Evolutionary conservation across 2,329 filamentous ascomycete species (phyloP).

Genomic region (Microcyclospora pomicola): DNA sequence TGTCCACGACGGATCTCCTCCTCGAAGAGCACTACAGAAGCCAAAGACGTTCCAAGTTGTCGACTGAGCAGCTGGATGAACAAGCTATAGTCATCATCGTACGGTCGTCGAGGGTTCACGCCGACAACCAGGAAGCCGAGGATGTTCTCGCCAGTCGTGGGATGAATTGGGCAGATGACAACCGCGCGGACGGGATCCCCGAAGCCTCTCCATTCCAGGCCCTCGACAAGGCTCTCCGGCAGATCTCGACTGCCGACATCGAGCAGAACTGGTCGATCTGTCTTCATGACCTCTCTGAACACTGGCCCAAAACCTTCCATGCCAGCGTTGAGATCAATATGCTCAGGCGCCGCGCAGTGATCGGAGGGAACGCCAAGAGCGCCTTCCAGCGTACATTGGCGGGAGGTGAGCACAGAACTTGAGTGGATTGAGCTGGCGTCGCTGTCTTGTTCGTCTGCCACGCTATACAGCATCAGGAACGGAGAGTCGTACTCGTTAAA

Average conservation of each 20-base stretch:
- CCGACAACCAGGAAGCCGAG: conserved; percentile 70
- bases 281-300: conserved; percentile 61
- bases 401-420: conserved; percentile 46
- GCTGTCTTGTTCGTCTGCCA: conserved; percentile 55
- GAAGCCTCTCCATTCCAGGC: conserved; percentile 56
- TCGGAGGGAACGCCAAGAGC: conserved; percentile 52
- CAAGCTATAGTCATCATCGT: conserved; percentile 65
- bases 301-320: conserved; percentile 62
- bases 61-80: conserved; percentile 63
- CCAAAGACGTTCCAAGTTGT: conserved; percentile 65
- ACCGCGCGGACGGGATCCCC: conserved; percentile 56
- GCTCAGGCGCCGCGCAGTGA: conserved; percentile 46
- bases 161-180: conserved; percentile 66
- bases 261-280: conserved; percentile 52
- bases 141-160: conserved; percentile 58
- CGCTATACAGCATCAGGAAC: conserved; percentile 64
- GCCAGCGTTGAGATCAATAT: conserved; percentile 55
- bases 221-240: conserved; percentile 49
- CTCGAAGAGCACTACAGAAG: conserved; percentile 69
- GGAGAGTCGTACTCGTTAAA: conserved; percentile 65
- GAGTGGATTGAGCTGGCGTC: conserved; percentile 61
- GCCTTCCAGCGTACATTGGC: conserved; percentile 57
- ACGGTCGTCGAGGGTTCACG: conserved; percentile 63
- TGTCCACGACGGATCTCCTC: conserved; percentile 68
- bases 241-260: conserved; percentile 53